Base-by-base conservation (phyloP, 352 stramenopile species). In the Pythium aquatile region DNA sequence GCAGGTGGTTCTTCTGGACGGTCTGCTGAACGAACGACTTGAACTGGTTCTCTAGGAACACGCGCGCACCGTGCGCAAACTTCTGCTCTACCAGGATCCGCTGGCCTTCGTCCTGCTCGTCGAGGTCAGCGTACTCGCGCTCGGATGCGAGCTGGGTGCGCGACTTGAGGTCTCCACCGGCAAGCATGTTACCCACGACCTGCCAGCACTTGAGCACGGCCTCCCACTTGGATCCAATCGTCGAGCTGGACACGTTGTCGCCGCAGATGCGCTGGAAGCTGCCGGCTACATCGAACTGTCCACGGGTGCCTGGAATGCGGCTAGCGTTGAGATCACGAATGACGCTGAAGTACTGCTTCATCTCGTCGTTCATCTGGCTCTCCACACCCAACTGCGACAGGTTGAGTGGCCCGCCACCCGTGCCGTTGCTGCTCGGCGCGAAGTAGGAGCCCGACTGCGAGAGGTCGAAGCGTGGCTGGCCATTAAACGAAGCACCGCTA, bases 21-120 rank as follows among this genome's bases (percentile, higher is more conserved):
- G 79, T 91, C 61, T 90, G 82, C 69, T 91, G 81, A n/a, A 95
- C 73, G 48, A 90, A 92, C 2, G 62, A 55, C 37, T 77, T 80
- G 70, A 91, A 95, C 55, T 92, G 86, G 42, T 76, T 86, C 64
- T 95, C 86, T 14, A 95, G 58, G 58, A 92, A 93, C 28, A 88
- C 72, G 16, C 81, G 79, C 6, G 86, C 86, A 2, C 86, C 86
- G 39, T 86, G 81, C 1, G 80, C 83, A 58, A 91, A 80, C 7
- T 79, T 78, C 47, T 87, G 72, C 54, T 78, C 70, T 28, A 94
- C 62, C 5, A 82, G 40, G 16, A 57, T 63, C 2, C 72, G 68
- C 56, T 88, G 76, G 2, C 66, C 35, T 17, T 82, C 72, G 32
- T 81, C 75, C 26, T 60, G 37, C 2, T 78, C 57, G 57, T 72